Conservation (phyloP, 352 stramenopile genomes). For the Globisporangium orthogonon region DNA sequence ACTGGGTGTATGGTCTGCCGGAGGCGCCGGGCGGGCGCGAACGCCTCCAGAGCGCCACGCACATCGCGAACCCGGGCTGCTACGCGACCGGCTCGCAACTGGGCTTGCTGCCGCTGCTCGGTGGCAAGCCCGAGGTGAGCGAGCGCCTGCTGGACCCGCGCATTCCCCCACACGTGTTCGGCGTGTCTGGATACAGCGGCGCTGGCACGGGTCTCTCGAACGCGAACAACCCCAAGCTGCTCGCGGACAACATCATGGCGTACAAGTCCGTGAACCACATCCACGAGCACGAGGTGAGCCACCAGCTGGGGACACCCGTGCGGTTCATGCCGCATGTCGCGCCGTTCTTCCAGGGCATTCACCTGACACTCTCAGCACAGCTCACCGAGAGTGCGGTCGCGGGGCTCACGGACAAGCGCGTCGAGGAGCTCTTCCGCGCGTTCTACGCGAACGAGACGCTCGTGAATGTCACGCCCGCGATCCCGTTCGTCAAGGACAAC, state of each 20-base stretch:
- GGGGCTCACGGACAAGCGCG: conserved; percentile 56
- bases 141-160: conserved; percentile 44
- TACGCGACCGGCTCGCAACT: conserved; percentile 83
- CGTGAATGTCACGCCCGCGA: conserved; percentile 64
- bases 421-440: conserved; percentile 68
- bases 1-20: conserved; percentile 83
- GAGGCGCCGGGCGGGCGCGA: conserved; percentile 64
- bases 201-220: conserved; percentile 76
- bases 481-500: conserved; percentile 80
- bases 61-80: conserved; percentile 87
- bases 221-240: conserved; percentile 74
- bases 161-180: conserved; percentile 80
- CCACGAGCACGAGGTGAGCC: conserved; percentile 82
- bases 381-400: conserved; percentile 37
- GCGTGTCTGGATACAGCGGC: conserved; percentile 86
- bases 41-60: conserved; percentile 50
- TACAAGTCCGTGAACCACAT: conserved; percentile 91
- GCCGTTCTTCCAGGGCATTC: conserved; percentile 92
- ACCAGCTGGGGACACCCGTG: conserved; percentile 74
- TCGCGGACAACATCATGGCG: conserved; percentile 84
- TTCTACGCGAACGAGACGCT: conserved; percentile 84
- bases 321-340: conserved; percentile 93
- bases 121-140: conserved; percentile 47
- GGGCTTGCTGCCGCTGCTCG: conserved; percentile 72
- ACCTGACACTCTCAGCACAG: conserved; percentile 84